Conservation (phyloP, 2,329 filamentous ascomycete species). For the Colletotrichum trifolii region DNA sequence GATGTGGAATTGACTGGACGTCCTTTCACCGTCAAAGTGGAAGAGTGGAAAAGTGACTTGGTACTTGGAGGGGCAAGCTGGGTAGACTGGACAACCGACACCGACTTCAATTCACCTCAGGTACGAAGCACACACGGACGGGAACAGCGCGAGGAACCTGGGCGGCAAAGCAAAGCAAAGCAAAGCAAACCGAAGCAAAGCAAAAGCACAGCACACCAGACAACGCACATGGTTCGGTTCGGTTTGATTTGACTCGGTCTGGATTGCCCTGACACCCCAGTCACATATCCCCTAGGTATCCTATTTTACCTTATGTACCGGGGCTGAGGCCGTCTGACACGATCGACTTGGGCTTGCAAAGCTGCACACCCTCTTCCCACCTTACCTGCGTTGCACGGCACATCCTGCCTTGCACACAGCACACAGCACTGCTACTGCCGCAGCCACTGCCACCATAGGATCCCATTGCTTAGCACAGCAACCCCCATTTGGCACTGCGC, state of each 20-base stretch:
- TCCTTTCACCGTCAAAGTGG: too few relatives aligned
- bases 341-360: conserved; percentile 32
- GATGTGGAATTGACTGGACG: conserved; percentile 5
- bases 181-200: too few relatives aligned
- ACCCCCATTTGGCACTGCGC: not conserved
- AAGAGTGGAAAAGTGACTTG: too few relatives aligned
- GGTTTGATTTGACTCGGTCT: too few relatives aligned
- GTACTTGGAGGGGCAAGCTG: too few relatives aligned
- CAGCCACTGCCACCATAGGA: too few relatives aligned
- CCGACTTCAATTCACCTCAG: conserved; percentile 19
- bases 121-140: not conserved
- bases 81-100: conserved; percentile 34
- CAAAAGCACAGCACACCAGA: too few relatives aligned
- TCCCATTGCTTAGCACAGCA: conserved; percentile 11
- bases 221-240: too few relatives aligned
- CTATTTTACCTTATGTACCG: conserved; percentile 1
- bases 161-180: too few relatives aligned
- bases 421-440: too few relatives aligned
- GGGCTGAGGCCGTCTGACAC: conserved; percentile 33
- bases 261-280: too few relatives aligned
- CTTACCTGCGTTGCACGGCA: conserved; percentile 15
- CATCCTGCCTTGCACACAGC: conserved; percentile 18
- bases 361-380: conserved; percentile 32
- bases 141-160: not conserved
- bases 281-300: too few relatives aligned